phyloP scores from a whole-genome alignment of 2,329 filamentous ascomycete genomes.

The Aspergillus unguis region DNA sequence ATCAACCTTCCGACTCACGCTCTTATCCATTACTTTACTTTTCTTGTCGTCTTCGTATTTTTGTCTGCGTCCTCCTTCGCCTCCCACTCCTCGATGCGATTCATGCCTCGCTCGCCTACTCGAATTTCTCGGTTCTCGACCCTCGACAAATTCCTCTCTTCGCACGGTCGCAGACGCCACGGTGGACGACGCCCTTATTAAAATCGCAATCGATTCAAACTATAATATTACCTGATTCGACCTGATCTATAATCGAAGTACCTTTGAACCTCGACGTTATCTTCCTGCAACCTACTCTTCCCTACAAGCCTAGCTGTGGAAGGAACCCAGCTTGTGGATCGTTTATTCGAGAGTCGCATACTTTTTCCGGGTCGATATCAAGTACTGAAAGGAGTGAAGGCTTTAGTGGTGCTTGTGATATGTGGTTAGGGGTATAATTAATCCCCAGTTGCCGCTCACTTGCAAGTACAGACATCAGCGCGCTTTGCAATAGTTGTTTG shows the following conservation, averaged over 20 bases:
- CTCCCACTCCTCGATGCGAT: slow-evolving; percentile 22
- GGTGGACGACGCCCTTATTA: slow-evolving; percentile 16
- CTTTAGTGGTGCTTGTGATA: slow-evolving; percentile 16
- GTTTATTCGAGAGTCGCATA: not conserved
- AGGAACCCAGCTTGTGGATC: no score
- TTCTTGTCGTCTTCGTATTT: slow-evolving; percentile 11
- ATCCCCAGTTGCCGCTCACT: slow-evolving; percentile 14
- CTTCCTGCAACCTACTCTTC: not conserved
- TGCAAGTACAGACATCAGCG: slow-evolving; percentile 21
- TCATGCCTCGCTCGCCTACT: slow-evolving; percentile 20
- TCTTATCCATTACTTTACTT: slow-evolving; percentile 15
- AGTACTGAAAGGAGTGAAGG: not conserved
- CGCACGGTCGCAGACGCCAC: slow-evolving; percentile 26
- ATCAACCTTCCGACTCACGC: slow-evolving; percentile 11
- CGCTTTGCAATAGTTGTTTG: slow-evolving; percentile 31
- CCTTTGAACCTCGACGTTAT: not conserved
- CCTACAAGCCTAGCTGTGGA: no score
- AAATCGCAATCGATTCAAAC: slow-evolving; percentile 1
- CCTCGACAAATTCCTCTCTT: slow-evolving; percentile 20
- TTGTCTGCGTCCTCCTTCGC: slow-evolving; percentile 1
- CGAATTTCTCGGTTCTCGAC: slow-evolving; percentile 19
- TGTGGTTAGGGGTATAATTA: slow-evolving; percentile 22
- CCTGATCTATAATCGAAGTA: not conserved
- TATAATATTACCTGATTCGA: not conserved
- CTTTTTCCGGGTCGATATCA: not conserved